Conservation (phyloP, 2,329 filamentous ascomycete species). For the Capronia americana region DNA sequence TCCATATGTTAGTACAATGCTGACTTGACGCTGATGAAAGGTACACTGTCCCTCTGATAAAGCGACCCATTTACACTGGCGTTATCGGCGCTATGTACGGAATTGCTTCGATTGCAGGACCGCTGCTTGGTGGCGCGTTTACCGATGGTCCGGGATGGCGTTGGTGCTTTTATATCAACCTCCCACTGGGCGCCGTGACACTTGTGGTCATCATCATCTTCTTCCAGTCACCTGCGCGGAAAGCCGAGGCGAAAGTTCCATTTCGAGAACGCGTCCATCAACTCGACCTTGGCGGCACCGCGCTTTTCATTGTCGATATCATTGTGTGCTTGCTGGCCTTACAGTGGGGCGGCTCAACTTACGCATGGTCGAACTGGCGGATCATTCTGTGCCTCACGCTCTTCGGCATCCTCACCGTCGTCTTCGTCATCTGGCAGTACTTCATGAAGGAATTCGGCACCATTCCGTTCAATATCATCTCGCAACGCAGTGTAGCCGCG, state of each 20-base stretch:
- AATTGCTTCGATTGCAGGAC: slow-evolving; percentile 51
- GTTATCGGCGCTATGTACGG: slow-evolving; percentile 54
- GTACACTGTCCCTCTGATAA: slow-evolving; percentile 57
- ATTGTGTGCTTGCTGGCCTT: slow-evolving; percentile 58
- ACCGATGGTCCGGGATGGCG: slow-evolving; percentile 48
- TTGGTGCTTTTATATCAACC: slow-evolving; percentile 53
- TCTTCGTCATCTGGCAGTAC: slow-evolving; percentile 58
- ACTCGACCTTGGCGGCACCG: slow-evolving; percentile 52
- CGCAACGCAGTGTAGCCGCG: slow-evolving; percentile 50
- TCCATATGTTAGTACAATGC: not conserved
- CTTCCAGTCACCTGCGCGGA: slow-evolving; percentile 49
- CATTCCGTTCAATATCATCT: slow-evolving; percentile 58
- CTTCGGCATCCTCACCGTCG: slow-evolving; percentile 47
- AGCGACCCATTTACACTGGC: slow-evolving; percentile 62
- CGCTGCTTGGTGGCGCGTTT: slow-evolving; percentile 48
- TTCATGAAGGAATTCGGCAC: slow-evolving; percentile 58
- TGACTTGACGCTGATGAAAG: not conserved
- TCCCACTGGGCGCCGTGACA: slow-evolving; percentile 50
- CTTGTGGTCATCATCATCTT: slow-evolving; percentile 57
- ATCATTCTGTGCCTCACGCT: slow-evolving; percentile 59
- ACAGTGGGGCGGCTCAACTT: slow-evolving; percentile 54
- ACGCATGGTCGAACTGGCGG: slow-evolving; percentile 52
- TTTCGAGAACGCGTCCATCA: slow-evolving; percentile 50
- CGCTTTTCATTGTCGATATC: slow-evolving; percentile 53
- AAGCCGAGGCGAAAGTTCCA: slow-evolving; percentile 42